Conservation (phyloP, 441 rosid genomes). For the Pelargonium myrrhifolium region DNA sequence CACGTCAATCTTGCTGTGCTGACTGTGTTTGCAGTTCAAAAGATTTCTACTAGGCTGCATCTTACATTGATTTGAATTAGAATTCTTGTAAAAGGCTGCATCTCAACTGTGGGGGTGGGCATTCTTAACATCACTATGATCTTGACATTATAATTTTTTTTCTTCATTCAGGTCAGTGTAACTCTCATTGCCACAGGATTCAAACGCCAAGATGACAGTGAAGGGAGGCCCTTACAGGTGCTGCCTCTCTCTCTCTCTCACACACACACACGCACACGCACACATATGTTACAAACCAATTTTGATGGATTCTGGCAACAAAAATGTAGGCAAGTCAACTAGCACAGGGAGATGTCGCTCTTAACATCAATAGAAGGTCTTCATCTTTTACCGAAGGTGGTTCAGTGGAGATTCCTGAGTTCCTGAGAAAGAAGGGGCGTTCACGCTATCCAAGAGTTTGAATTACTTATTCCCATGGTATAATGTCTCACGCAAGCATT, state of each 20-base stretch:
- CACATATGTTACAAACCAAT: background rate
- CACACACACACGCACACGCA: background rate
- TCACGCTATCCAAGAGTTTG: constrained; percentile 84
- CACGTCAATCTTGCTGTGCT: background rate
- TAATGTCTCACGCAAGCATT: background rate
- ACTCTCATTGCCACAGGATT: constrained; percentile 94
- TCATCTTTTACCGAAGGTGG: constrained; percentile 63
- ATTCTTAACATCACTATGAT: background rate
- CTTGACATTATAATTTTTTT: background rate
- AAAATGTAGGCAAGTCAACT: constrained; percentile 45
- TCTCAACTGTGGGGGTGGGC: background rate
- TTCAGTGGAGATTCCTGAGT: constrained; percentile 83
- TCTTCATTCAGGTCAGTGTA: constrained; percentile 20
- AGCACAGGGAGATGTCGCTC: constrained; percentile 41
- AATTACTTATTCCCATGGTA: background rate
- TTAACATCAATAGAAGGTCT: constrained; percentile 57
- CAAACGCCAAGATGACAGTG: constrained; percentile 83
- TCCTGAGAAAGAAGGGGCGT: constrained; percentile 87
- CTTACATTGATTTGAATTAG: background rate
- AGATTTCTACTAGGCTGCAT: background rate
- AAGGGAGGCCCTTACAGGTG: constrained; percentile 68
- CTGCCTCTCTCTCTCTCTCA: background rate
- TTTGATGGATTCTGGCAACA: constrained; percentile 15
- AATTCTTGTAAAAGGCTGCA: background rate
- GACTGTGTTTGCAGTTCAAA: background rate